A percentile compares a stretch with the other conserved stretches of the same genome.
These are phyloP conservation scores for Picochlorum sp. DNA, from an alignment of 139 green algal genomes.

Conservation along the genomic window DNA sequence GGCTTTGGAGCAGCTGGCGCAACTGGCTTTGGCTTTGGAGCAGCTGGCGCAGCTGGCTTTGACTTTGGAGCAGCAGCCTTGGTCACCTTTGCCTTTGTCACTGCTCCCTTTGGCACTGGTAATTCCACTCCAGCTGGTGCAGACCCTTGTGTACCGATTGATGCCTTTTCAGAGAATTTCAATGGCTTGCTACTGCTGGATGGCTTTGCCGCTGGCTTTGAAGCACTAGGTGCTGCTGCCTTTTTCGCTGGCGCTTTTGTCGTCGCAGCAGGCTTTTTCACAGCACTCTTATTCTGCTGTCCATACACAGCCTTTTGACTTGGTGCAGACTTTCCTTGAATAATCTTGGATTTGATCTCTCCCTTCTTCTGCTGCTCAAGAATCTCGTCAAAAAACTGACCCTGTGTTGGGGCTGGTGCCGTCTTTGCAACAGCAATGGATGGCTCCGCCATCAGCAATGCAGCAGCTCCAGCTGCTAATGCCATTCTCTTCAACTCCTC, in stretches of 20 bases:
- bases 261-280: neutral
- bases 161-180: constrained; percentile 2
- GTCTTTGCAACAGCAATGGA: constrained; percentile 7
- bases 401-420: constrained; percentile 3
- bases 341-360: constrained; percentile 7
- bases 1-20: neutral
- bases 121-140: constrained; percentile 10
- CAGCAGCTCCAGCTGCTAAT: neutral
- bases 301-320: constrained; percentile 14
- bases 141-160: constrained; percentile 4
- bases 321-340: constrained; percentile 4
- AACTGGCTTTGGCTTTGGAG: constrained; percentile 5
- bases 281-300: neutral
- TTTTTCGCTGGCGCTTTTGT: constrained; percentile 5
- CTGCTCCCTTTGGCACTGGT: constrained; percentile 10
- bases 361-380: constrained; percentile 7
- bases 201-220: constrained; percentile 10
- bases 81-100: neutral
- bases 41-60: neutral
- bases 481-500: too few species aligned
- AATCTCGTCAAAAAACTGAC: constrained; percentile 13
- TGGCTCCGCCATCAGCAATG: constrained; percentile 4
- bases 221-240: neutral
- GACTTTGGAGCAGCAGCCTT: neutral
- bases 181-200: neutral